Evolutionary conservation across 805 yeast species (phyloP), one percentile per base, ranked within the genome.

Genomic region (Pichia rugopelliculosa): DNA sequence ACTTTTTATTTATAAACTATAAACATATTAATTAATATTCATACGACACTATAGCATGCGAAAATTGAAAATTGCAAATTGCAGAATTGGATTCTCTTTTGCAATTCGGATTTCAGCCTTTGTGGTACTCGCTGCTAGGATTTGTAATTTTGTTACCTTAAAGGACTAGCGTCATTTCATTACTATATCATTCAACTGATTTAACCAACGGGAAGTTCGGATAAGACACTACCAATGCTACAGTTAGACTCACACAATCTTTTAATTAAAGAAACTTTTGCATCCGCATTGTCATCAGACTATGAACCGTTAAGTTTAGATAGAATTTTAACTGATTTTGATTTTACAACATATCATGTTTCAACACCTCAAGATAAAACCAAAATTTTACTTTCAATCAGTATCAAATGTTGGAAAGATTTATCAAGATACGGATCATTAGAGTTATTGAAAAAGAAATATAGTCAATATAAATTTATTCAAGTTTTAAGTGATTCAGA

Each of bases 241-340:
- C 89, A 89, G 60, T 75, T 93, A 53, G 90, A 88, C 62, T 84
- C 84, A 54, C 82, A 85, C 62, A 93, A 93, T 61, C 73, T 89
- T 46, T 76, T 95, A 58, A 74, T 93, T 55, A 81, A 87, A 61
- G 83, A 87, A 55, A 81, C 96, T 1, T 74, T 93, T 54, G 75
- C 80, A 30, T 95, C 85, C 62, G 78, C 89, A 44, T 69, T 86
- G 45, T 64, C 71, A 22, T 68, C 71, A 23, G 81, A 72, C 21
- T 70, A 69, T 43, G 69, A 65, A 23, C 74, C 77, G 3, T 64
- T 75, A 42, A 68, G 79, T 6, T 72, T 88, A 53, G 97, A 93
- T 67, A 79, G 97, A 65, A 81, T 91, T 52, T 79, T 93, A 53
- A 83, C 95, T 36, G 99, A 93, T 70, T 93, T 93, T 59, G 99